phyloP scores from a whole-genome alignment of 345 rosid species.

The Brassica carinata region DNA sequence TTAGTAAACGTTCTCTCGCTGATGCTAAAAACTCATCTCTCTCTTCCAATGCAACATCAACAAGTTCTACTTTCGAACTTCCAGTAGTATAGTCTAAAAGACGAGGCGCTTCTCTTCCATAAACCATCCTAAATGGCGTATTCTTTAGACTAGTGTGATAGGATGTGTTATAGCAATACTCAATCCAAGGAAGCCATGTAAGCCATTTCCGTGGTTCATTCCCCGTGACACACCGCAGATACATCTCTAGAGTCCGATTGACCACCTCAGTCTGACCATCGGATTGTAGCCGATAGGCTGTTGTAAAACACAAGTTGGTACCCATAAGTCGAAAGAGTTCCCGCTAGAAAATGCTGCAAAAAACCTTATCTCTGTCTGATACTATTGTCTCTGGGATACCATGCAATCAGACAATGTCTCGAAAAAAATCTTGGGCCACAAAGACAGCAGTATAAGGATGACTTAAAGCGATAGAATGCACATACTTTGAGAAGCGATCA shows the following conservation, averaged over 20 bases:
- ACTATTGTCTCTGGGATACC: neutral
- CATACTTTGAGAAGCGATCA: neutral
- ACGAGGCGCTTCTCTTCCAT: neutral
- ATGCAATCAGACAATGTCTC: neutral
- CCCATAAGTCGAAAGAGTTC: neutral
- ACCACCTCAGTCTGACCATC: neutral
- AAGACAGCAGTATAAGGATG: neutral
- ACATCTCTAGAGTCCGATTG: neutral
- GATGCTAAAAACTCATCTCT: neutral
- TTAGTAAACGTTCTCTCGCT: neutral
- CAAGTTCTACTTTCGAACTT: neutral
- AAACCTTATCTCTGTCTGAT: neutral
- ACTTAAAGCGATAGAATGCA: neutral
- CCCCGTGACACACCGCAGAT: neutral
- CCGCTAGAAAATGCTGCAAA: neutral
- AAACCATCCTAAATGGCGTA: neutral
- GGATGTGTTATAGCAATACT: neutral
- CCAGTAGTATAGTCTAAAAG: neutral
- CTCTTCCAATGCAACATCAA: neutral
- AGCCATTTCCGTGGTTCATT: neutral
- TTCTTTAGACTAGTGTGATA: neutral
- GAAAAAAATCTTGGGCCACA: neutral
- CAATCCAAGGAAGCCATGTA: neutral
- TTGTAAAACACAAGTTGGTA: neutral
- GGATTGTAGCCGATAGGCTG: neutral